Percentiles rank a stretch among this genome's conserved stretches.
Conservation (phyloP, 2,329 filamentous ascomycete genomes). For the Ceratocystis variospora region DNA sequence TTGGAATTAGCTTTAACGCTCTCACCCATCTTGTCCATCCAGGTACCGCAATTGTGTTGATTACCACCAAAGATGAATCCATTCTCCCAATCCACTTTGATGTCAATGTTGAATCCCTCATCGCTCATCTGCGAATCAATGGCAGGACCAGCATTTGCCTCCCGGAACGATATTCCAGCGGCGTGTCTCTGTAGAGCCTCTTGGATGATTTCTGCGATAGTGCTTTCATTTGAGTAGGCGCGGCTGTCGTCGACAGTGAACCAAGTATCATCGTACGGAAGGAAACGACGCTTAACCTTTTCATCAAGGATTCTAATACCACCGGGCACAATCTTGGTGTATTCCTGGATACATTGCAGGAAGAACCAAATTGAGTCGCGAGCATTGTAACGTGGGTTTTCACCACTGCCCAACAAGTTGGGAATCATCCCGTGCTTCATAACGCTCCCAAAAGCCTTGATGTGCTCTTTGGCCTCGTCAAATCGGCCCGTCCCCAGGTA, state of each 20-base stretch:
- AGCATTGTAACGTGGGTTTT: slow-evolving; percentile 82
- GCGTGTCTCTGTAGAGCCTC: slow-evolving; percentile 89
- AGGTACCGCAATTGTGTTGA: slow-evolving; percentile 89
- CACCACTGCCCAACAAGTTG: slow-evolving; percentile 77
- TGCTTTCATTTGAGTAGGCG: slow-evolving; percentile 74
- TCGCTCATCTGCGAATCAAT: slow-evolving; percentile 89
- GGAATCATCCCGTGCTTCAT: slow-evolving; percentile 98
- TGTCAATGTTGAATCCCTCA: slow-evolving; percentile 82
- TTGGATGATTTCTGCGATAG: slow-evolving; percentile 79
- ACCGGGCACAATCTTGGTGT: slow-evolving; percentile 65
- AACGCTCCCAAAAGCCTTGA: slow-evolving; percentile 86
- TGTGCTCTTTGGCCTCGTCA: slow-evolving; percentile 81
- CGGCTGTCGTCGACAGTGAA: slow-evolving; percentile 68
- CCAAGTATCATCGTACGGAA: slow-evolving; percentile 93
- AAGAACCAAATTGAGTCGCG: slow-evolving; percentile 98
- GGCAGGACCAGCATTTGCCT: slow-evolving; percentile 79
- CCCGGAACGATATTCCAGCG: slow-evolving; percentile 75
- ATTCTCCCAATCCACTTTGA: slow-evolving; percentile 79
- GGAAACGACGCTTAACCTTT: slow-evolving; percentile 68
- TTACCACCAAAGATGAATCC: slow-evolving; percentile 91
- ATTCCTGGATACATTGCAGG: slow-evolving; percentile 90
- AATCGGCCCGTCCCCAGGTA: slow-evolving; percentile 81
- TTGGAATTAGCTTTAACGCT: slow-evolving; percentile 81
- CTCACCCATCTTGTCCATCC: slow-evolving; percentile 99
- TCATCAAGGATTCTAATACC: slow-evolving; percentile 61